Base-by-base conservation (phyloP, 371 early-diverging fungal genomes). In the Saksenaea oblongispora region DNA sequence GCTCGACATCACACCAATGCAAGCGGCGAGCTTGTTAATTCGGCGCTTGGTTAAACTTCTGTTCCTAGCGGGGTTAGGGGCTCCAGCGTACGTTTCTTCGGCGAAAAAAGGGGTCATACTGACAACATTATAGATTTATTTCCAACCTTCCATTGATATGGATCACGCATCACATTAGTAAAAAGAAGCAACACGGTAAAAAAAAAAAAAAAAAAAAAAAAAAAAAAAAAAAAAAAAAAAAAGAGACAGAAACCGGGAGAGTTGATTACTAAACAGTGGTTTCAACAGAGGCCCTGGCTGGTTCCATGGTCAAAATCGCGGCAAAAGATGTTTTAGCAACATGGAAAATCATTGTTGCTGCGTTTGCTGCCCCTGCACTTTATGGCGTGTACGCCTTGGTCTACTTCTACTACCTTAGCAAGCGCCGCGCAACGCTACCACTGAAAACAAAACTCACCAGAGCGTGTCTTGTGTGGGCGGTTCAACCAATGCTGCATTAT, bases 311-410 rank as follows among this genome's bases (percentile, higher is more conserved):
- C 57, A 98, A 98, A 71, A 88, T 98, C 64, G 84, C 86, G 26
- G 99, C 94, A 15, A 87, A 88, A 54, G 99, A 98, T 71, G 98
- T 98, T 3, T 72, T 98, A 17, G 94, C 96, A 1, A 95, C 97
- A 3, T 98, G 98, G 99, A 98, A 98, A 72, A 84, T 97, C 0
- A 76, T 95, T 34, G 91, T 93, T 14, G 91, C 91, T 27, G 73
- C 92, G 26, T 86, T 87, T 28, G 83, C 92, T 26, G 82, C 90
- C 28, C 97, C 98, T 15, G 58, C 86, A 5, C 76, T 94, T 5
- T 95, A 93, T 62, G 79, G 86, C 4, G 67, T 87, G 3, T 96
- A 96, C 67, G 72, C 90, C 7, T 61, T 84, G 28, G 28, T 74
- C 24, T 78, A 76, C 44, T 59, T 88, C 1, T 67, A 77, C 4